Base-by-base conservation (phyloP, 345 rosid genomes). In the Boechera stricta region DNA sequence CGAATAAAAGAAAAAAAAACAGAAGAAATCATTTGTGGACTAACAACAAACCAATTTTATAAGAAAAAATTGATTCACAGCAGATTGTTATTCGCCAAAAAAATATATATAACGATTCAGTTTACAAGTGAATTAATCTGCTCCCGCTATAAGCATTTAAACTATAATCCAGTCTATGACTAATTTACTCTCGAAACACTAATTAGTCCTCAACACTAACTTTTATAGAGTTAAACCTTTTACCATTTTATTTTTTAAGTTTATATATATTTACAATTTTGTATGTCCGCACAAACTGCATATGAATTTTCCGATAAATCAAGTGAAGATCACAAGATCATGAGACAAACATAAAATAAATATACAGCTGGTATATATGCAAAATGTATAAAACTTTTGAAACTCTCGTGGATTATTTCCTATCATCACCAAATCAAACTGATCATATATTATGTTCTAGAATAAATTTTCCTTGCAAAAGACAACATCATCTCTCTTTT, bases 391-490 rank as follows among this genome's bases (percentile, higher is more conserved):
- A 54, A 54, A 55, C 0, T 15, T 29, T 47, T 21, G n/a, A 67
- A 58, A 29, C 5, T 56, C 18, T 57, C 15, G 51, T 48, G 26
- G 53, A 45, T 58, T 26, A 36, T 36, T 57, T 75, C 59, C 33
- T 55, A 58, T 48, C 6, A 67, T 28, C 58, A 48, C 68, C 44
- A 67, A 49, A 67, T 28, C 62, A 69, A 72, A 62, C 69, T 28
- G 29, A 63, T 24, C 10, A 63, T 63, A 18, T 41, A 42, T 13
- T 51, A 68, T 52, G 65, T 26, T 35, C 66, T 53, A 62, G 75
- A 55, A 77, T 54, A 44, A 8, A 10, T 32, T 44, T 52, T 42
- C 80, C 71, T 77, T 77, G 51, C 58, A 26, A 62, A 77, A 76
- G 49, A 69, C 80, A 18, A 68, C n/a, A 45, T 45, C 64, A 53